phyloP scores from a whole-genome alignment of 306 rosid species.

The Vigna unguiculata region DNA sequence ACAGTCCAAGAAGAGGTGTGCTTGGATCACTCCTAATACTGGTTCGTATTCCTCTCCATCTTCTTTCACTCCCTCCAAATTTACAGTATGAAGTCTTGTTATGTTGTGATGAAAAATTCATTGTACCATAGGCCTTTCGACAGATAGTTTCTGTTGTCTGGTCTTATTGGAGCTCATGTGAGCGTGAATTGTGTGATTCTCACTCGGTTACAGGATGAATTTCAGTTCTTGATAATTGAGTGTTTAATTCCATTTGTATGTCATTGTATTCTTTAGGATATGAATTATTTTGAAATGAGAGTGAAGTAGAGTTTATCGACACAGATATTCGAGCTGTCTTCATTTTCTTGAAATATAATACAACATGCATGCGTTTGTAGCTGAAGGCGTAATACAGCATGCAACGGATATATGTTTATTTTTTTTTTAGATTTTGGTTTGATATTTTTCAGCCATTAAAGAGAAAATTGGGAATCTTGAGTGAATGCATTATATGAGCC shows the following conservation, averaged over 20 bases:
- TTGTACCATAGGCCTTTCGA: not conserved
- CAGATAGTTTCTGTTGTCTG: not conserved
- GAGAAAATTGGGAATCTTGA: slow-evolving; percentile 22
- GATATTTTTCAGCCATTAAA: slow-evolving; percentile 33
- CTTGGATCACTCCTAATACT: slow-evolving; percentile 83
- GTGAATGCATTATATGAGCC: slow-evolving; percentile 1
- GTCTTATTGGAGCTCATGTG: slow-evolving; percentile 19
- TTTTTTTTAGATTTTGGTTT: not conserved
- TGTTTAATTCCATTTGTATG: slow-evolving; percentile 8
- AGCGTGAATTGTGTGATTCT: slow-evolving; percentile 22
- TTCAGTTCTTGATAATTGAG: slow-evolving; percentile 31
- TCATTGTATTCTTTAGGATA: slow-evolving; percentile 3
- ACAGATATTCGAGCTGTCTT: slow-evolving; percentile 20
- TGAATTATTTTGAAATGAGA: slow-evolving; percentile 19
- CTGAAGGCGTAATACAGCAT: not conserved
- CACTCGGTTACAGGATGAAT: slow-evolving; percentile 6
- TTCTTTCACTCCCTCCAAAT: slow-evolving; percentile 18
- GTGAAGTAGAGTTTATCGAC: not conserved
- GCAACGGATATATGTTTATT: not conserved
- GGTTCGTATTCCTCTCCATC: slow-evolving; percentile 55
- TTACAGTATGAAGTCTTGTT: not conserved
- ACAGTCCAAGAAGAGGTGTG: slow-evolving; percentile 67
- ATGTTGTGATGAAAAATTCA: not conserved
- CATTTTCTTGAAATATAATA: slow-evolving; percentile 4
- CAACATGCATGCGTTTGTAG: not conserved